These are phyloP conservation scores for Fermentozyma sake DNA, from an alignment of 1,139 yeast genomes.

Conservation along the genomic window DNA sequence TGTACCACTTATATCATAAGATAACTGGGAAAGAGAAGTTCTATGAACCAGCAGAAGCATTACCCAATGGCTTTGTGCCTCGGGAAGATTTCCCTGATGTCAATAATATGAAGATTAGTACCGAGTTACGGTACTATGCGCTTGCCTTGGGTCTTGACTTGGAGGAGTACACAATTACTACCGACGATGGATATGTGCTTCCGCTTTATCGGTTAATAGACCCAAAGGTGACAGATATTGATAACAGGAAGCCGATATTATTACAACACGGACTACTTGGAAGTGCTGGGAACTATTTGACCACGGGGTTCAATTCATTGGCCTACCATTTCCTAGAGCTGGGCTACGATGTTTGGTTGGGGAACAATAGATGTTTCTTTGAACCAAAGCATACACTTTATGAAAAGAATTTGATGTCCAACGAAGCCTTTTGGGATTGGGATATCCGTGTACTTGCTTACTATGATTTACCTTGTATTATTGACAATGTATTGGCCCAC, in stretches of 20 bases:
- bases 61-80: slow-evolving; percentile 19
- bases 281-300: slow-evolving; percentile 78
- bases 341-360: slow-evolving; percentile 92
- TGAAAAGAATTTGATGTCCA: slow-evolving; percentile 41
- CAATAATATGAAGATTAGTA: slow-evolving; percentile 22
- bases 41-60: slow-evolving; percentile 8
- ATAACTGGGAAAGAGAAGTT: slow-evolving; percentile 21
- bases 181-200: slow-evolving; percentile 77
- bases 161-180: slow-evolving; percentile 54
- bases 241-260: slow-evolving; percentile 53
- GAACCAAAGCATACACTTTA: slow-evolving; percentile 53
- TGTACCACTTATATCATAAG: slow-evolving; percentile 23
- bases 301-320: slow-evolving; percentile 71
- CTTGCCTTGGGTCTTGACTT: slow-evolving; percentile 55
- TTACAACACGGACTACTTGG: slow-evolving; percentile 84
- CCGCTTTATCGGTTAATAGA: slow-evolving; percentile 60
- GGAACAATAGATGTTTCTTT: slow-evolving; percentile 87
- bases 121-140: slow-evolving; percentile 62
- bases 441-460: slow-evolving; percentile 75
- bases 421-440: slow-evolving; percentile 74
- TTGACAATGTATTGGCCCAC: slow-evolving; percentile 51
- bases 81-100: slow-evolving; percentile 29
- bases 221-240: slow-evolving; percentile 35
- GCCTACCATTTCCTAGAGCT: slow-evolving; percentile 56
- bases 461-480: slow-evolving; percentile 69